A percentile compares a stretch with the other conserved stretches of the same genome.
These are phyloP conservation scores for Tritrichomonas foetus DNA, from an alignment of 208 protist genomes.

Conservation along the genomic window DNA sequence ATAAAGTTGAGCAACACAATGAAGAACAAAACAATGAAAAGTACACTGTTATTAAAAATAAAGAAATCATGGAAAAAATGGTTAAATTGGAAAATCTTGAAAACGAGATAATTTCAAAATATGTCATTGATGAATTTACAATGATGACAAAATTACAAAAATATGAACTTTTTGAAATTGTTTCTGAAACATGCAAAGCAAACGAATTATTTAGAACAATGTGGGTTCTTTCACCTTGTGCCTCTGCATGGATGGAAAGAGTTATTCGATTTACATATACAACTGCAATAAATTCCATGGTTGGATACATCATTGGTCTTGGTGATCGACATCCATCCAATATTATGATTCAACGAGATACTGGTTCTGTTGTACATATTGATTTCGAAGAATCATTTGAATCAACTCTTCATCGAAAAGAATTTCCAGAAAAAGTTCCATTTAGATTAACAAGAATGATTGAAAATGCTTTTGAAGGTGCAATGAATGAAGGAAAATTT, in stretches of 20 bases:
- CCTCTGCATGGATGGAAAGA: background rate
- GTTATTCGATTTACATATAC: background rate
- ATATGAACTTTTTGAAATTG: background rate
- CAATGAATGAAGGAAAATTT: slow-evolving; percentile 74
- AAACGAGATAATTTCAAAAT: background rate
- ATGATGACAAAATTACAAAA: background rate
- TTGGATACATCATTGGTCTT: slow-evolving; percentile 20
- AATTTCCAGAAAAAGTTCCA: slow-evolving; percentile 53
- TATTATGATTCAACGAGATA: slow-evolving; percentile 43
- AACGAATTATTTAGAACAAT: background rate
- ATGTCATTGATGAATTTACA: background rate
- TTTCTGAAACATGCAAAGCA: background rate
- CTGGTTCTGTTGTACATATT: slow-evolving; percentile 55
- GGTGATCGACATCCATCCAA: slow-evolving; percentile 42
- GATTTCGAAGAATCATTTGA: slow-evolving; percentile 55
- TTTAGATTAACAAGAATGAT: slow-evolving; percentile 60
- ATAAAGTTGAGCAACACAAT: too few species aligned
- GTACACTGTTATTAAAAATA: too few species aligned
- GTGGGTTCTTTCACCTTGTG: background rate
- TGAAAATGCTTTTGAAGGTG: slow-evolving; percentile 55
- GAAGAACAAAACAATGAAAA: too few species aligned
- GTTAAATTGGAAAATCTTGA: background rate
- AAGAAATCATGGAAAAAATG: too few species aligned
- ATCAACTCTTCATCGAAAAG: slow-evolving; percentile 42
- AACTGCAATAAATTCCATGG: background rate